Evolutionary conservation across 1,139 yeast species (phyloP).

Genomic region (Geotrichum carabidarum): DNA sequence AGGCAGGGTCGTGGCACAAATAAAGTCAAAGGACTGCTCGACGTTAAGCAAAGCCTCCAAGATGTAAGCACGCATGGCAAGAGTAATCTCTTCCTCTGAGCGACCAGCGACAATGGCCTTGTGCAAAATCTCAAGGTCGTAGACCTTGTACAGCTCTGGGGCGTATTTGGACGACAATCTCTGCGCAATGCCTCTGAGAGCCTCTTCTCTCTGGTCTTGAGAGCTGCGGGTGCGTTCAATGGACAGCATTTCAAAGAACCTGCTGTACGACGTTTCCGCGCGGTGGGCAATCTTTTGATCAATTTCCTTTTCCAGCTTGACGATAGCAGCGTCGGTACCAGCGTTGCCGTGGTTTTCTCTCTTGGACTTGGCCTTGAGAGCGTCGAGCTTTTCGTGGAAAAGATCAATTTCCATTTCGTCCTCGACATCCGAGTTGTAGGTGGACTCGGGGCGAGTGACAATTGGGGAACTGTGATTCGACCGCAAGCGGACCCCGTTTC

Average conservation of each 20-base stretch:
- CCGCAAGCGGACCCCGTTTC: neutral
- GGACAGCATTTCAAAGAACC: conserved; percentile 31
- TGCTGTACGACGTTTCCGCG: conserved; percentile 21
- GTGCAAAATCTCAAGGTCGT: conserved; percentile 27
- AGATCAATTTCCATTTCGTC: conserved; percentile 16
- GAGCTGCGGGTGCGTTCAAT: conserved; percentile 34
- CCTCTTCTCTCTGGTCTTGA: conserved; percentile 35
- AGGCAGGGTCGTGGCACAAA: conserved; percentile 23
- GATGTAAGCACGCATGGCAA: conserved; percentile 33
- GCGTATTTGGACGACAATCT: conserved; percentile 34
- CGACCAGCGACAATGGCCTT: conserved; percentile 31
- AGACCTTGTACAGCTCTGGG: conserved; percentile 29
- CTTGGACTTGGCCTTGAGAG: conserved; percentile 11
- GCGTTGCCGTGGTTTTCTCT: conserved; percentile 14
- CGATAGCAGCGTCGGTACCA: conserved; percentile 8
- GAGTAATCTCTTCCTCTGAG: conserved; percentile 32
- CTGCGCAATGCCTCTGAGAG: conserved; percentile 29
- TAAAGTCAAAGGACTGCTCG: conserved; percentile 29
- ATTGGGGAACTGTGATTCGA: conserved; percentile 3
- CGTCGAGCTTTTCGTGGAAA: conserved; percentile 12
- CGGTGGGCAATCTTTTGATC: conserved; percentile 9
- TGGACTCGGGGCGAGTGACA: conserved; percentile 9
- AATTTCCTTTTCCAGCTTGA: conserved; percentile 6
- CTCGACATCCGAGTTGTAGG: conserved; percentile 11
- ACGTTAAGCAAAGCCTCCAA: conserved; percentile 30